A percentile compares a stretch with the other conserved stretches of the same genome.
These are phyloP conservation scores for Erythrobasidium hasegawianum DNA, from an alignment of 1,284 basidiomycete genomes.

Conservation along the genomic window DNA sequence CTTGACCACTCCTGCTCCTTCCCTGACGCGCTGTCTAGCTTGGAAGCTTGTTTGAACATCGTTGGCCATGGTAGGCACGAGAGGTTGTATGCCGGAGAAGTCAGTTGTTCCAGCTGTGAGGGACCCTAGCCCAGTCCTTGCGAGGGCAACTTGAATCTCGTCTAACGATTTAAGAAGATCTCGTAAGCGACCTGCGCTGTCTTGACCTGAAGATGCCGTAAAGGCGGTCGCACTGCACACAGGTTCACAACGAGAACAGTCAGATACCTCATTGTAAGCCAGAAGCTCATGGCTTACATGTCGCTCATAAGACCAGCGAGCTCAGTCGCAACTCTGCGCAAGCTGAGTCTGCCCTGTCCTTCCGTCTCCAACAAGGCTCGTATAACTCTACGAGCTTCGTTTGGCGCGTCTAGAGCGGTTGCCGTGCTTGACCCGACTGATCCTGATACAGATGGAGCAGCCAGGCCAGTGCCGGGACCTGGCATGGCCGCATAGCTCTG, in stretches of 20 bases:
- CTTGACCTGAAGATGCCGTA: not conserved
- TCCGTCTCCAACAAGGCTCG: constrained; percentile 14
- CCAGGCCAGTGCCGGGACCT: no score
- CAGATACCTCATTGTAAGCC: no score
- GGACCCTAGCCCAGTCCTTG: constrained; percentile 25
- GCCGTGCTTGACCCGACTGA: not conserved
- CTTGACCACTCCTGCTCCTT: constrained; percentile 27
- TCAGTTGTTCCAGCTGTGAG: constrained; percentile 12
- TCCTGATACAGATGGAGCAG: not conserved
- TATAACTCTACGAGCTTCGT: constrained; percentile 19
- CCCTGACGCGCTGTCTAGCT: constrained; percentile 22
- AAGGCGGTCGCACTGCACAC: constrained; percentile 23
- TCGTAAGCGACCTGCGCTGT: constrained; percentile 9
- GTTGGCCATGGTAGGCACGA: constrained; percentile 8
- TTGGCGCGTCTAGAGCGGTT: constrained; percentile 22
- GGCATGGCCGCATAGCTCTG: no score
- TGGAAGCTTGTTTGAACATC: constrained; percentile 30
- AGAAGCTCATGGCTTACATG: no score
- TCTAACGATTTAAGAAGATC: constrained; percentile 21
- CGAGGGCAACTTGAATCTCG: constrained; percentile 21
- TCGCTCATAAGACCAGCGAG: constrained; percentile 9
- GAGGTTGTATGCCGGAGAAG: constrained; percentile 12
- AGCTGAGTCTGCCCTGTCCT: constrained; percentile 31
- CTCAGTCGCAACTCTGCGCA: constrained; percentile 26
- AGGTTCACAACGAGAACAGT: not conserved